Percentiles rank a stretch among this genome's conserved stretches.
Evolutionary conservation across 2,329 filamentous ascomycete genomes (phyloP).

Genomic region (Ceratocystis cubensis): DNA sequence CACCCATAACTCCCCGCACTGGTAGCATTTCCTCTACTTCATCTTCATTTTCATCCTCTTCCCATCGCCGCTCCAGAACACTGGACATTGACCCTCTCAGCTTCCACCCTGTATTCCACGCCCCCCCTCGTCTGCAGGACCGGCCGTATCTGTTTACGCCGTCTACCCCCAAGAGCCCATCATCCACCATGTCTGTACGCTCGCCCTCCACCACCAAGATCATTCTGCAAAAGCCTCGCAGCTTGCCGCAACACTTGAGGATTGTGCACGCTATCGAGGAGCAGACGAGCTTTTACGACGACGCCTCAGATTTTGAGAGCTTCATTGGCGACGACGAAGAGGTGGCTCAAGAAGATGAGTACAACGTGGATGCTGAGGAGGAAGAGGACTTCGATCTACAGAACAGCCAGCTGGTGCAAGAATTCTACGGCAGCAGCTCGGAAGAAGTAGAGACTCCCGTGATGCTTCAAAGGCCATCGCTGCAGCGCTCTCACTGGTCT

Average conservation of each 20-base stretch:
- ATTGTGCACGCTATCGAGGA: conserved; percentile 20
- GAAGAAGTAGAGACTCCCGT: not conserved
- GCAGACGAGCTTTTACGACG: conserved; percentile 8
- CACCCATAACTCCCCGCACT: conserved; percentile 5
- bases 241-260: conserved; percentile 16
- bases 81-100: conserved; percentile 21
- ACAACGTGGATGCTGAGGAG: not conserved
- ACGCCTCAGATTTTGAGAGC: conserved; percentile 11
- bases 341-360: not conserved
- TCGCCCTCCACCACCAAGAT: conserved; percentile 18
- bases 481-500: conserved; percentile 24
- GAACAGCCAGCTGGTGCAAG: conserved; percentile 15
- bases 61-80: conserved; percentile 19
- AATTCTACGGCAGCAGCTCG: conserved; percentile 12
- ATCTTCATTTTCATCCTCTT: conserved; percentile 7
- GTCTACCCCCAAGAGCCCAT: conserved; percentile 9
- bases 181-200: conserved; percentile 19
- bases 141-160: conserved; percentile 20
- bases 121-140: conserved; percentile 20
- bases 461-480: not conserved
- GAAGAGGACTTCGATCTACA: conserved; percentile 15
- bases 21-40: conserved; percentile 3
- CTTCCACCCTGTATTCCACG: conserved; percentile 17
- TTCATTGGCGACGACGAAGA: conserved; percentile 8
- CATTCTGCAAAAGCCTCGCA: conserved; percentile 17